Evolutionary conservation across 495 filamentous ascomycete genomes (phyloP), one percentile per base, ranked within the genome.

Genomic region (Lophiotrema nucula): DNA sequence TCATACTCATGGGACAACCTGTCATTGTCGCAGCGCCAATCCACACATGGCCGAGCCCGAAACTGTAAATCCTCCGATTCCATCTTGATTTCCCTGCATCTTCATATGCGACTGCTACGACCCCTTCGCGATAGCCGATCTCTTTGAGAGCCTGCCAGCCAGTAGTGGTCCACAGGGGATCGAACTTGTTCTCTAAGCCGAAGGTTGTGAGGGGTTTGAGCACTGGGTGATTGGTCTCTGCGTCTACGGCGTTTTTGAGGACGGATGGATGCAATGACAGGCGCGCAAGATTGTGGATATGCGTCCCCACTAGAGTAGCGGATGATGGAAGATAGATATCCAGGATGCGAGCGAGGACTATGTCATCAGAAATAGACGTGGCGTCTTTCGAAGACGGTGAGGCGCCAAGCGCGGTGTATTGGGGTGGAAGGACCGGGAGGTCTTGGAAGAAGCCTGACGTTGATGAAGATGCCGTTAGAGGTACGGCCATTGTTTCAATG

Each of bases 1-100:
- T 80, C 86, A 89, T 89, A 21, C 80, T 81, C 37, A 79, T 81
- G 0, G 86, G 87, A 65, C 87, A 90, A 15, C 81, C 81, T 3
- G 83, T 83, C 39, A 80, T 76, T 0, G 79, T 83, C 16, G 77
- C 82, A 13, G 83, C 85, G 4, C 76, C 80, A 15, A 80, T 74
- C 74, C 84, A 88, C 10, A 89, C 68, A 60, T 88, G 86, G 58
- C 82, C 79, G 58, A 86, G 81, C 5, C 76, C 61, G 53, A 81
- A 82, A 68, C 83, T 80, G 26, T 76, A 67, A 2, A 81, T 61
- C 3, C 88, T 73, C 4, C 87, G 72, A 25, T 77, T 76, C 63
- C 77, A 79, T n/a, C n/a, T n/a, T 13, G 70, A 66, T 2, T 65
- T 74, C 39, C 71, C 67, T n/a, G 41, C 12, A 15, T 59, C 37